Conservation (phyloP, 2,329 filamentous ascomycete species). For the Leptographium wingfieldii region DNA sequence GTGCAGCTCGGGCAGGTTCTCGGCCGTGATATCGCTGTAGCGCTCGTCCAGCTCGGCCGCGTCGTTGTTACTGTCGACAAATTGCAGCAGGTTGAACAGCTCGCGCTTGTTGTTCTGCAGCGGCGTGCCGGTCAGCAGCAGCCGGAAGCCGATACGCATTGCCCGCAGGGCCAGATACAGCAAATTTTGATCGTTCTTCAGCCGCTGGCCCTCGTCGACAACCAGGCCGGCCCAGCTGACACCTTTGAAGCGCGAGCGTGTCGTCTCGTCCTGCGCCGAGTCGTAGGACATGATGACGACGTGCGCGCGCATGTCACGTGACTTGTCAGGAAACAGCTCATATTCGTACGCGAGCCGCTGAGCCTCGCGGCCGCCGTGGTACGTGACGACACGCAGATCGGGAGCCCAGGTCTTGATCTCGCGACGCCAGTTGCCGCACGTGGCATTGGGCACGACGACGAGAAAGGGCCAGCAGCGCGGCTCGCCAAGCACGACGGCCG, state of each 20-base stretch:
- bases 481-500: conserved; percentile 54
- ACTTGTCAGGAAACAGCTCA: conserved; percentile 65
- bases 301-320: conserved; percentile 66
- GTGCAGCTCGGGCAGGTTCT: conserved; percentile 72
- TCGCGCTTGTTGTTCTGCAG: conserved; percentile 93
- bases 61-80: conserved; percentile 61
- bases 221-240: conserved; percentile 80
- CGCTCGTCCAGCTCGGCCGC: conserved; percentile 62
- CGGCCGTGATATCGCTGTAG: conserved; percentile 66
- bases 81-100: conserved; percentile 92
- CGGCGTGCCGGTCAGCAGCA: conserved; percentile 82
- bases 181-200: conserved; percentile 83
- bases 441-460: conserved; percentile 86
- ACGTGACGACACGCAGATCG: conserved; percentile 75
- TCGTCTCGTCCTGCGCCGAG: conserved; percentile 62
- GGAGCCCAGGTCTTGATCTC: conserved; percentile 94
- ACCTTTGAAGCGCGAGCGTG: conserved; percentile 49
- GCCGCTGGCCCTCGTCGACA: conserved; percentile 86
- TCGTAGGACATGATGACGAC: conserved; percentile 94
- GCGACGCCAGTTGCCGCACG: conserved; percentile 92
- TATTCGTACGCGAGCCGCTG: conserved; percentile 68
- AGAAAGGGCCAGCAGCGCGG: conserved; percentile 81
- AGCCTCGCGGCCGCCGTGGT: conserved; percentile 65
- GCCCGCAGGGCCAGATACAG: conserved; percentile 63
- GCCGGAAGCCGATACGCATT: conserved; percentile 68